phyloP scores from a whole-genome alignment of 805 yeast genomes.

The Metschnikowia proteae region DNA sequence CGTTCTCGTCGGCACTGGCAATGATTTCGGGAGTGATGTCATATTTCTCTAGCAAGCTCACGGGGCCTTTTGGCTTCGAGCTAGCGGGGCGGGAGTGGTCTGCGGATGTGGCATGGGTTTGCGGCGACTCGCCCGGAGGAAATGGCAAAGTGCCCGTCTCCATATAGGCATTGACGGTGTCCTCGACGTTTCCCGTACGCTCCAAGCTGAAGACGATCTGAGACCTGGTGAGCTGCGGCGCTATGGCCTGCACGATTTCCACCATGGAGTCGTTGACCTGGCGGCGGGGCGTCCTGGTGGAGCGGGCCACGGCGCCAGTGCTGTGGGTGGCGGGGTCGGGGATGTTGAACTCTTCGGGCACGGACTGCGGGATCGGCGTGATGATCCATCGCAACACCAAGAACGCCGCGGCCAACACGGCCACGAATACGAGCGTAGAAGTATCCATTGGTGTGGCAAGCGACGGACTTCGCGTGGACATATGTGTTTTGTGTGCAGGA shows the following conservation, averaged over 20 bases:
- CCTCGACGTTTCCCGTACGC: constrained; percentile 75
- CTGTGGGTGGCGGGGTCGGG: constrained; percentile 11
- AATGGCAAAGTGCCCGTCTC: constrained; percentile 56
- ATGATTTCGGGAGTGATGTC: constrained; percentile 21
- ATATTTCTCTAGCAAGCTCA: constrained; percentile 40
- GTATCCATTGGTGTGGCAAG: constrained; percentile 40
- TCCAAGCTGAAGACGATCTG: constrained; percentile 74
- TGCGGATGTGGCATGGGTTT: not conserved
- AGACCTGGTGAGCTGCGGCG: constrained; percentile 63
- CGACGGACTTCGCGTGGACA: not conserved
- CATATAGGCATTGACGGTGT: constrained; percentile 70
- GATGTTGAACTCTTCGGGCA: constrained; percentile 19
- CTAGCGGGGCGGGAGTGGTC: not conserved
- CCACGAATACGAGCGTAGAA: constrained; percentile 50
- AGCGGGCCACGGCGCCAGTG: not conserved
- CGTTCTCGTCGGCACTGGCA: constrained; percentile 20
- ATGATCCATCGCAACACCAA: constrained; percentile 64
- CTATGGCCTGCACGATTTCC: constrained; percentile 78
- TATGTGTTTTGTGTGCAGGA: not conserved
- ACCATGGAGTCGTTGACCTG: constrained; percentile 69
- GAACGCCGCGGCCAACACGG: constrained; percentile 49
- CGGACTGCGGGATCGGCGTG: constrained; percentile 49
- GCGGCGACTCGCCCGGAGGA: constrained; percentile 6
- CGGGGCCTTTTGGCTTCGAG: not conserved
- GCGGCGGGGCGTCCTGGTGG: constrained; percentile 32